Evolutionary conservation across 805 yeast genomes (phyloP), one percentile per base, ranked within the genome.

Genomic region (Lachancea thermotolerans): DNA sequence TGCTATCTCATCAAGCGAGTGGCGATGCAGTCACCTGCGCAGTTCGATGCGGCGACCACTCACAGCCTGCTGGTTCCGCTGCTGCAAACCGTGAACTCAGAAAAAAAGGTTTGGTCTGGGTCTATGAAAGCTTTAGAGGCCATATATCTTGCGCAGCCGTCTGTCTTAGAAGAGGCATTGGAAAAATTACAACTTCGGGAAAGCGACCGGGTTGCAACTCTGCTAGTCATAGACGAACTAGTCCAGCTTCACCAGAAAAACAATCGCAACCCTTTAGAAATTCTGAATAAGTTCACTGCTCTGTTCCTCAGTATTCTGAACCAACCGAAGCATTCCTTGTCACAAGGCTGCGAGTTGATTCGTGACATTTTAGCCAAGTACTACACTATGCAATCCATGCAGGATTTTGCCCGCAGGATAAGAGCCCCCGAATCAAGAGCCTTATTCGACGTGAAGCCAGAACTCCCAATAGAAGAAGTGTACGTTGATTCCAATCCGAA

Each of bases 1-100:
- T 71, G 75, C 49, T 73, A 74, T 51, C 52, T 74, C 12, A 62
- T 70, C 18, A 71, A 72, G 47, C 59, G 78, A 9, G 64, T 70
- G 7, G 66, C 70, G 18, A 64, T 66, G 52, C 78, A 65, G 47
- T 49, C 58, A 14, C 66, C 65, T 10, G 44, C 49, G n/a, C 33
- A 34, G 11, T 46, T 46, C 17, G 44, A 40, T 17, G 28, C 35
- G 1, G 35, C 37, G 2, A 34, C 45, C 14, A 41, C 45, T 10
- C 35, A 18, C 32, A 36, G 12, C 5, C 21, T 42, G 18, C 41
- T 49, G 16, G 15, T 15, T 16, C 39, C 48, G 15, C 28, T 48
- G 25, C 45, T 48, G 29, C 32, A 28, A 21, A 37, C 42, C 11
- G 37, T 41, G 12, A 45, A 48, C 2, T 50, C 50, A 37, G 57